These are phyloP conservation scores for Boeremia exigua DNA, from an alignment of 2,329 filamentous ascomycete species.

Conservation along the genomic window DNA sequence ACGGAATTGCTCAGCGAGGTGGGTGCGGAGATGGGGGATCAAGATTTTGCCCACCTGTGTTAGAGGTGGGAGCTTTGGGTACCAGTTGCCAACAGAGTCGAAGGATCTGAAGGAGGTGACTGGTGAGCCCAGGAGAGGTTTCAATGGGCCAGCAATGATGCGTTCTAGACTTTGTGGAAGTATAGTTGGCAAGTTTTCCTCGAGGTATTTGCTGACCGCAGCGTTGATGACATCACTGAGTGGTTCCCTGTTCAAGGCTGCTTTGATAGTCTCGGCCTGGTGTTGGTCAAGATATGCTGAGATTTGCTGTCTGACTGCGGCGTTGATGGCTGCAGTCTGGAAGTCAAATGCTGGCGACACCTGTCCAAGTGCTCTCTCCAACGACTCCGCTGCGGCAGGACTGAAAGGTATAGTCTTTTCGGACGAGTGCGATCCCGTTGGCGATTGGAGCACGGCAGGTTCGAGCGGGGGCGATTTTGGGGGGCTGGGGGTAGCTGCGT, in stretches of 20 bases:
- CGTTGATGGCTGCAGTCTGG: neutral
- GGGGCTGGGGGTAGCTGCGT: conserved; percentile 3
- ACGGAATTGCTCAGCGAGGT: neutral
- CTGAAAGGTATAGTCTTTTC: conserved; percentile 18
- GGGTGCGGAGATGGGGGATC: neutral
- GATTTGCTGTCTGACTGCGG: neutral
- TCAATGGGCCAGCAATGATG: neutral
- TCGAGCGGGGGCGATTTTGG: neutral
- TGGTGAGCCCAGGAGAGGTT: neutral
- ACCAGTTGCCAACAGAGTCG: neutral
- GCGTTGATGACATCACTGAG: neutral
- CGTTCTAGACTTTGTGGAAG: neutral
- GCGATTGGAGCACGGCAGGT: neutral
- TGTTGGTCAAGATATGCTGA: neutral
- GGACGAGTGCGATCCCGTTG: conserved; percentile 8
- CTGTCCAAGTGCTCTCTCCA: neutral
- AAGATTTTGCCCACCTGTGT: neutral
- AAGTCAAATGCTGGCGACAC: neutral
- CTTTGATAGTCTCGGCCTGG: neutral
- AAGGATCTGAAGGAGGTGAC: neutral
- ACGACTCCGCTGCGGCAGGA: conserved; percentile 7
- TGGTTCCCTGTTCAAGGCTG: neutral
- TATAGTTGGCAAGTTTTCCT: neutral
- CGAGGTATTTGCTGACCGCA: neutral
- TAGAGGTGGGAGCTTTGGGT: neutral